Conservation (phyloP, 2,329 filamentous ascomycete species). For the Fonsecaea monophora region DNA sequence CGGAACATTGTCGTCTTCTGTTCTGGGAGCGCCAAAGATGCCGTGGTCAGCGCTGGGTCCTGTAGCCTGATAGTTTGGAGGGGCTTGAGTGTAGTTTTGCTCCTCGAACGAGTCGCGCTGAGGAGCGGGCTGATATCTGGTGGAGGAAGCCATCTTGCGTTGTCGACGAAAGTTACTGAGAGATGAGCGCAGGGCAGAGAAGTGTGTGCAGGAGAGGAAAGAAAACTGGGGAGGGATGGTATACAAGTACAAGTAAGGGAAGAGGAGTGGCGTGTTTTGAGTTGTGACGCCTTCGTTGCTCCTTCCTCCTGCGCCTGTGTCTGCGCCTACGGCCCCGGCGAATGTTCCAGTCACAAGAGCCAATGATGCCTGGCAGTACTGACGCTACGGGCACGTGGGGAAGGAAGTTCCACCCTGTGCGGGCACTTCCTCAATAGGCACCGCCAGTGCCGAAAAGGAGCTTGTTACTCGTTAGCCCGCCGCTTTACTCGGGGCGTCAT, state of each 20-base stretch:
- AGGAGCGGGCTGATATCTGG: slow-evolving; percentile 83
- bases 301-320: not conserved
- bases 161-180: not conserved
- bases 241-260: not conserved
- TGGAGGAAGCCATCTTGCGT: slow-evolving; percentile 42
- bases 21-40: slow-evolving; percentile 58
- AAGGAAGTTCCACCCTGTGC: not conserved
- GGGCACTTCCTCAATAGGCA: not conserved
- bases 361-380: slow-evolving; percentile 14
- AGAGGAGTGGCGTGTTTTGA: slow-evolving; percentile 14
- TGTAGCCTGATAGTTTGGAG: slow-evolving; percentile 78
- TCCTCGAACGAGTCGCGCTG: slow-evolving; percentile 87
- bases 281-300: slow-evolving; percentile 13
- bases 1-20: slow-evolving; percentile 87
- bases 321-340: slow-evolving; percentile 5
- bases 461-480: too few species aligned
- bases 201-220: slow-evolving; percentile 7
- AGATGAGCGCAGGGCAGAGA: not conserved
- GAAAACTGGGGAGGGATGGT: not conserved
- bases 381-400: slow-evolving; percentile 10
- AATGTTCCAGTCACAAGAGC: slow-evolving; percentile 27
- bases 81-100: slow-evolving; percentile 72
- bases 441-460: not conserved
- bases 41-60: slow-evolving; percentile 66
- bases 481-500: too few species aligned